phyloP scores from a whole-genome alignment of 352 stramenopile genomes.

The Pythium rhizo-oryzae region DNA sequence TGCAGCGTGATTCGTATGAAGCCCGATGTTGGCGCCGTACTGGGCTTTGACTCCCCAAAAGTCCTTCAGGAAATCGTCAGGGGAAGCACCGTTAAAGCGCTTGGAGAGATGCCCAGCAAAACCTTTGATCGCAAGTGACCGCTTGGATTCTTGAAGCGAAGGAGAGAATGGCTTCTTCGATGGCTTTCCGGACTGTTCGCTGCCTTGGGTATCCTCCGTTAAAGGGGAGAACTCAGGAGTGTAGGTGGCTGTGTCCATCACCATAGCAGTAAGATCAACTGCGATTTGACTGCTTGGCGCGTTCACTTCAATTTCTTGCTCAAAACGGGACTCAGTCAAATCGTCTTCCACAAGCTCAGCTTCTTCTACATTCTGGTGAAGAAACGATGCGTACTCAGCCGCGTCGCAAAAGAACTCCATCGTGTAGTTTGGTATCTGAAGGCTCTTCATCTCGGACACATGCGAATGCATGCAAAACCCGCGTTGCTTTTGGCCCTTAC shows the following conservation, averaged over 20 bases:
- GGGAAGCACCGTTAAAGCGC: constrained; percentile 43
- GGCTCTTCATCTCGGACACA: constrained; percentile 71
- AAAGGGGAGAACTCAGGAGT: constrained; percentile 41
- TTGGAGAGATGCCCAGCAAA: constrained; percentile 63
- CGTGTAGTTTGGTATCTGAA: constrained; percentile 65
- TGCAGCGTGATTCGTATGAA: not conserved
- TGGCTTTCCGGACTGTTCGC: not conserved
- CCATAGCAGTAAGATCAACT: constrained; percentile 56
- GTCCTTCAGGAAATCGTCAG: constrained; percentile 75
- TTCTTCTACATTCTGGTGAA: constrained; percentile 75
- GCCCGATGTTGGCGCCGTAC: constrained; percentile 24
- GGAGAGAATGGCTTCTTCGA: constrained; percentile 14
- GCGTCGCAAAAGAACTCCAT: constrained; percentile 74
- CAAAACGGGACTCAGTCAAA: constrained; percentile 38
- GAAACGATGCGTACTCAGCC: constrained; percentile 70
- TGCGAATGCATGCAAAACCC: constrained; percentile 75
- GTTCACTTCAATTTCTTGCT: constrained; percentile 67
- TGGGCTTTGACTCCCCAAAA: constrained; percentile 73
- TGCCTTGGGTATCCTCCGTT: not conserved
- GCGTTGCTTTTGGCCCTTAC: constrained; percentile 64
- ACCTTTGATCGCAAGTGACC: constrained; percentile 61
- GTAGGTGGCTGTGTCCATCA: constrained; percentile 46
- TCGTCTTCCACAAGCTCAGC: constrained; percentile 34
- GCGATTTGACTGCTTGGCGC: constrained; percentile 49
- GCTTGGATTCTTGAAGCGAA: constrained; percentile 34